phyloP scores from a whole-genome alignment of 192 early-diverging fungal species.

The Coemansia asiatica region DNA sequence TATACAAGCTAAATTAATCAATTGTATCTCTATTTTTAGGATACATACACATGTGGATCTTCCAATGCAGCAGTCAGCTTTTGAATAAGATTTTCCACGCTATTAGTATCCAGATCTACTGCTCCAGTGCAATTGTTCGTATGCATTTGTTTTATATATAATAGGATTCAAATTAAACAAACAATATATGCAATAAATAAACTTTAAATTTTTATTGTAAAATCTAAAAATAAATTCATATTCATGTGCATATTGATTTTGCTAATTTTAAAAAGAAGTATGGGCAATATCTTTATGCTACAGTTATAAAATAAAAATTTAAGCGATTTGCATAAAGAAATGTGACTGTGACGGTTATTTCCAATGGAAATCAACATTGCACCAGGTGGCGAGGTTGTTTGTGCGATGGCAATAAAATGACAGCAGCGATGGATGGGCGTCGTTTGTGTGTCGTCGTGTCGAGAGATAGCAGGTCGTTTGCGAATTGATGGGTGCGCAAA shows the following conservation, averaged over 20 bases:
- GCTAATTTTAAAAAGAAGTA: background rate
- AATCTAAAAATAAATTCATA: background rate
- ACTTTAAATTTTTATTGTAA: background rate
- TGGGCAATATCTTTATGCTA: too few species aligned
- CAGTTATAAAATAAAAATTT: too few species aligned
- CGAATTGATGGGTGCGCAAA: too few species aligned
- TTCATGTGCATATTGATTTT: too few species aligned
- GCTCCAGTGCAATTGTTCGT: background rate
- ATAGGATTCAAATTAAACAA: background rate
- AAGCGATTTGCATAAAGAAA: too few species aligned
- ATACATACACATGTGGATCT: constrained; percentile 30
- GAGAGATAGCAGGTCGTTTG: too few species aligned
- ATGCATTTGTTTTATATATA: background rate
- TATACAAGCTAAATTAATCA: background rate
- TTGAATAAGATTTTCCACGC: constrained; percentile 10
- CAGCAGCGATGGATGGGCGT: too few species aligned
- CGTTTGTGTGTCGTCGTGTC: too few species aligned
- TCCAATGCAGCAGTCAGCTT: constrained; percentile 19
- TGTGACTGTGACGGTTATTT: too few species aligned
- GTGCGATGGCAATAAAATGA: too few species aligned
- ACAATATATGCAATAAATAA: background rate
- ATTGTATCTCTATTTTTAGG: constrained; percentile 2
- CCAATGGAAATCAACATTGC: too few species aligned
- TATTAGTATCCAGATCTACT: background rate
- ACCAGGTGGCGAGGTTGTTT: too few species aligned